Evolutionary conservation across 2,329 filamentous ascomycete genomes (phyloP), one percentile per base, ranked within the genome.

Genomic region (Colletotrichum sp.): DNA sequence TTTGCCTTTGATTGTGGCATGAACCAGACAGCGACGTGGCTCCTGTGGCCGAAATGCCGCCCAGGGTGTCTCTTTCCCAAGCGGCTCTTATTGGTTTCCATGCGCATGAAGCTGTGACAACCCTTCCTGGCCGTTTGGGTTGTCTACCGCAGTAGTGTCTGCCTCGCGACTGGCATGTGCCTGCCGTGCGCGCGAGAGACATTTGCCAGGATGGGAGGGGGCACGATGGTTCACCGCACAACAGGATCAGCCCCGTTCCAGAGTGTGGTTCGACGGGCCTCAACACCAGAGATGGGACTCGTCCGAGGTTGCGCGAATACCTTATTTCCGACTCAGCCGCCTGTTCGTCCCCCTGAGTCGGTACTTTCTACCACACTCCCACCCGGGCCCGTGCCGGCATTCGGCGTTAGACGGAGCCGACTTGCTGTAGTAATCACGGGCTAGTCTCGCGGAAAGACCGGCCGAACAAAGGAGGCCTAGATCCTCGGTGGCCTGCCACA

Each of bases 81-180:
- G 48, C 64, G 36, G 15, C 43, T 64, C 59, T 73, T 30, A 60
- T 39, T 68, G 69, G 65, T 60, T 69, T 74, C 70, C 43, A 74
- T 73, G 70, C 59, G 70, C 74, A 76, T 76, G 64, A 76, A 64
- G 72, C 21, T 55, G 64, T 69, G 57, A 69, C 59, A 76, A 57
- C 34, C 48, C 57, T 71, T 34, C 30, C 34, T 10, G 21, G 39
- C 26, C n/a, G 24, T 71, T 43, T 52, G 28, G 28, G 36, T 24
- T 26, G 63, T 67, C 43, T 52, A 59, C 43, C 36, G 21, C 39
- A 24, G 34, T 21, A 30, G 36, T 26, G 57, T 59, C 18, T 52
- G 57, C 28, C 34, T 70, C 24, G n/a, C 15, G 18, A 59, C 74
- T 30, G 64, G 74, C 74, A 76, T 76, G 21, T 73, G 70, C 70